Base-by-base conservation (phyloP, 1,284 basidiomycete species). In the Cryptococcus neoformans region DNA sequence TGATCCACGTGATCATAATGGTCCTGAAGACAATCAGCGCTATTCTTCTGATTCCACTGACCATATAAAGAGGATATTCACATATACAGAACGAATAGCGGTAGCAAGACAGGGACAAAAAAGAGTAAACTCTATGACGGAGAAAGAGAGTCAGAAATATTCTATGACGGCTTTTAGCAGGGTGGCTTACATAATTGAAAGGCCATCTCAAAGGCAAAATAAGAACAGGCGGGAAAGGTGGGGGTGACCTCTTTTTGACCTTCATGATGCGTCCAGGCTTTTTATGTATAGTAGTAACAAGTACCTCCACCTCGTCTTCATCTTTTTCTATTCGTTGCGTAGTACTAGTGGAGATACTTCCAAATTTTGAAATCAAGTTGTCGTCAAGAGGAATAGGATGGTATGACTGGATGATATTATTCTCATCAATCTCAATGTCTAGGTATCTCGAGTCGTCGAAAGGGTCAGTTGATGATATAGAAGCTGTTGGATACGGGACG, bases 401-500 rank as follows among this genome's bases (percentile, higher is more conserved):
- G 28, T 58, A 64, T 11, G 56, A 57, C 39, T 53, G 45, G 17
- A 67, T 56, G 8, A 65, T 61, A 53, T 62, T 57, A 16, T 63
- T 55, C n/a, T 65, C 53, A 46, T 66, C 60, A 1, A 62, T 83
- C 46, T 76, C 88, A 86, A 91, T 76, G 63, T 84, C 69, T 84
- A 87, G 53, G 80, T 86, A 0, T 68, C 76, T 37, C 79, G 75
- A 78, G 14, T 85, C 81, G 10, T 79, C 76, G 72, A 91, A 92
- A 0, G 85, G 83, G 74, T 95, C 89, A 59, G 82, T 75, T 0
- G 79, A 70, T 57, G 88, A 87, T 50, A 92, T 88, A 2, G 85
- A 83, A 2, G 88, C 85, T 1, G 89, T 90, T 6, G 87, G 79
- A 66, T 88, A 94, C 1, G 91, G 89, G 1, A 94, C 92, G 1